These are phyloP conservation scores for Funneliformis caledonium DNA, from an alignment of 371 early-diverging fungal species.

Conservation along the genomic window DNA sequence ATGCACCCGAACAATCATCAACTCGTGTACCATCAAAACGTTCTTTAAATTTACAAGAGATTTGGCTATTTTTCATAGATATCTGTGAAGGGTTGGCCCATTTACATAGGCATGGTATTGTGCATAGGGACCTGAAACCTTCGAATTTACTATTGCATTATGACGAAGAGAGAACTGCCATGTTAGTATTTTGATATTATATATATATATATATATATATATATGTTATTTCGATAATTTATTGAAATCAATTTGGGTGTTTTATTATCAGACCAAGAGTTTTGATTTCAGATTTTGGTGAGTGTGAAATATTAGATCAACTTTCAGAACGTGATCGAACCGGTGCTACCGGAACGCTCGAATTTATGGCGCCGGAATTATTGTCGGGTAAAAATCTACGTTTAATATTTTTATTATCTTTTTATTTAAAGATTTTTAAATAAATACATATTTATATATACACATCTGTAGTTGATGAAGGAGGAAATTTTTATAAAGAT, in stretches of 20 bases:
- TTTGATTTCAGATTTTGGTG: conserved; percentile 95
- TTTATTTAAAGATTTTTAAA: conserved; percentile 21
- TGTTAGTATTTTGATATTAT: conserved; percentile 5
- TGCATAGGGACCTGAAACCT: conserved; percentile 80
- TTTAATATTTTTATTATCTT: conserved; percentile 9
- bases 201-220: background rate
- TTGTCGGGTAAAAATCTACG: conserved; percentile 42
- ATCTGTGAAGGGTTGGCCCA: conserved; percentile 79
- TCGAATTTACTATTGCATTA: conserved; percentile 73
- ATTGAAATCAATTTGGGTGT: conserved; percentile 39
- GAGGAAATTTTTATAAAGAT: conserved; percentile 69
- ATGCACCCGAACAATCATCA: background rate
- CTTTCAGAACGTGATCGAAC: conserved; percentile 70
- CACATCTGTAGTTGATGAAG: conserved; percentile 50
- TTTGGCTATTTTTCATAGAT: conserved; percentile 86
- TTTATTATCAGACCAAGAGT: conserved; percentile 68
- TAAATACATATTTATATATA: background rate
- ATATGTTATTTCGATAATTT: background rate
- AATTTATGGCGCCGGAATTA: conserved; percentile 93
- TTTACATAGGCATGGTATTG: conserved; percentile 69
- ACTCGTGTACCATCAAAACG: conserved; percentile 16
- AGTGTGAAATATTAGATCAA: conserved; percentile 83
- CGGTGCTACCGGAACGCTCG: conserved; percentile 95
- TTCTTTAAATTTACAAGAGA: conserved; percentile 67
- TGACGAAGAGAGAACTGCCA: background rate